These are phyloP conservation scores for Echium plantagineum DNA, from an alignment of 257 asterid species.

Conservation along the genomic window DNA sequence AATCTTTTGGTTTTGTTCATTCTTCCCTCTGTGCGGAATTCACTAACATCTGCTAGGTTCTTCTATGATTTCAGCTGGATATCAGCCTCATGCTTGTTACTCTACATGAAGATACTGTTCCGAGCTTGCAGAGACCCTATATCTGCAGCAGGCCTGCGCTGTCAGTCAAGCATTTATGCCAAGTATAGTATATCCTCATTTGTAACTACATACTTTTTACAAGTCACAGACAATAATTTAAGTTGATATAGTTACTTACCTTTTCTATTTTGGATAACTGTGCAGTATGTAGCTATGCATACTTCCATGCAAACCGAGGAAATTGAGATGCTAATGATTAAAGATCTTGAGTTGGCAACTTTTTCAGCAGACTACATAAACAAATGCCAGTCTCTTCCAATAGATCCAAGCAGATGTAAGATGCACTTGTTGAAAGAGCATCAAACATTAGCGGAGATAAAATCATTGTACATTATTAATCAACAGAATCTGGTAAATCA, in stretches of 20 bases:
- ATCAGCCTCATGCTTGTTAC: constrained; percentile 52
- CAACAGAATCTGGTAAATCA: constrained; percentile 62
- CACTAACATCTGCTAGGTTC: not conserved
- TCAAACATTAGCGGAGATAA: constrained; percentile 67
- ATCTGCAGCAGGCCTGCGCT: constrained; percentile 58
- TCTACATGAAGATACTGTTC: constrained; percentile 47
- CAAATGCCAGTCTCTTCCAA: constrained; percentile 9
- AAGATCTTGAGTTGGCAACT: constrained; percentile 23
- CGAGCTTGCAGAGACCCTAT: constrained; percentile 73
- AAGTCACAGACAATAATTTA: not conserved
- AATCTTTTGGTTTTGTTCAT: not conserved
- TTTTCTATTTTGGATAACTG: not conserved
- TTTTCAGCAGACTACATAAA: not conserved
- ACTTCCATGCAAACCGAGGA: constrained; percentile 55
- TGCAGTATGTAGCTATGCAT: constrained; percentile 85
- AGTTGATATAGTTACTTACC: not conserved
- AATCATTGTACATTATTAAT: constrained; percentile 28
- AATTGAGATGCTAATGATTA: constrained; percentile 56
- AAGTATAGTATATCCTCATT: constrained; percentile 23
- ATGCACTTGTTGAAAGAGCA: constrained; percentile 44
- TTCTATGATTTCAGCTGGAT: constrained; percentile 46
- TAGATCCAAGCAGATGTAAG: constrained; percentile 33
- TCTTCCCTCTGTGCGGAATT: not conserved
- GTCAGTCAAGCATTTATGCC: constrained; percentile 63
- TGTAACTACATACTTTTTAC: not conserved